Base-by-base conservation (phyloP, 139 green algal genomes). In the Coelastrella sp. region DNA sequence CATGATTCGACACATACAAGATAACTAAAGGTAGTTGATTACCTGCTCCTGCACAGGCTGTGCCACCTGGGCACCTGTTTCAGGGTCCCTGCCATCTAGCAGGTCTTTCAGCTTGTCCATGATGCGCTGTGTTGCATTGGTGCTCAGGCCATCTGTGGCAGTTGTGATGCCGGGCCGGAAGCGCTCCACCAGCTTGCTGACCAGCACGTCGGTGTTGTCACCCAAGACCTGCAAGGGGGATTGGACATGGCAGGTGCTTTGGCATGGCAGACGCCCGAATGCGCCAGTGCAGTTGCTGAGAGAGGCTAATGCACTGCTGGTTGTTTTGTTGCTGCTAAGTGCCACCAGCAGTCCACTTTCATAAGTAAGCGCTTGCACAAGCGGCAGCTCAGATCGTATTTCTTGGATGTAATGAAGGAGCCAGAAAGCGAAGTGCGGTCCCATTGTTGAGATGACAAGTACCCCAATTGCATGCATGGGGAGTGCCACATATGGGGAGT, bases 51-150 rank as follows among this genome's bases (percentile, higher is more conserved):
- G 16, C 68, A 32, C 17, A 10, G 17, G 14, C 17, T 8, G 16
- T 76, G 68, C 68, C 8, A 22, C 68, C 22, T 17, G 17, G 7
- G 8, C 68, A 80, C 81, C 64, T 77, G 23, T n/a, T 47, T 65
- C 22, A 64, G 81, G 61, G 56, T 89, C 84, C 11, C n/a, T 32
- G 5, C 84, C 84, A 83, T 89, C 84, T 56, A 89, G 71, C 57
- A 82, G n/a, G 71, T 89, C 84, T 16, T 89, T 89, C 54, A 89
- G 71, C 71, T 87, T 74, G 19, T 58, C 84, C 84, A 89, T 80
- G 68, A 89, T 89, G 23, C 22, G 56, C 71, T 89, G 54, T 5
- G 84, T 83, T 80, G 84, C 84, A 19, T 54, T 61, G 84, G 59
- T 61, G n/a, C 84, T 89, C 19, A 89, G 71, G 10, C 84, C 84